Base-by-base conservation (phyloP, 2,329 filamentous ascomycete genomes). In the Penicillium glabrum region DNA sequence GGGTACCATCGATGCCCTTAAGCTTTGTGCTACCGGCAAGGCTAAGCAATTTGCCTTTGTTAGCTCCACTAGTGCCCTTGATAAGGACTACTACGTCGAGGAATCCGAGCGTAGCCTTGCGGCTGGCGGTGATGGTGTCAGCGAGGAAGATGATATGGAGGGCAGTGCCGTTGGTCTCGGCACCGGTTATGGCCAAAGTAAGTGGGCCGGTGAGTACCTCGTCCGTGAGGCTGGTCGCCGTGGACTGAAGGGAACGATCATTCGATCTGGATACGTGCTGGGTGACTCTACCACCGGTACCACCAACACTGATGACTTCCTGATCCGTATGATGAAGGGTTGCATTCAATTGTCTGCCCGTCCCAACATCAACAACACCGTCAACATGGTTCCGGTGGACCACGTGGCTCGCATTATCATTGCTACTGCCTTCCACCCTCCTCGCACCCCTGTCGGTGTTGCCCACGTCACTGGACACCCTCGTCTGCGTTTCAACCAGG, bases 161-260 rank as follows among this genome's bases (percentile, higher is more conserved):
- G 91, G 92, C 52, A 93, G 90, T 67, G 82, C 86, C 39, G 86
- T 80, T 51, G 90, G 90, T 31, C 85, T 97, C 1, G 86, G 86
- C 39, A 96, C 90, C 1, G 93, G 93, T 5, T 97, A 97, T 67
- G 93, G 93, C 3, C 93, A 97, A 73, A 86, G 85, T 62, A 97
- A 98, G 77, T 97, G 92, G 92, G 89, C 85, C 6, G 83, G 84
- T 3, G 86, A 88, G 69, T 84, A 83, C 63, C 81, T 97, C 47
- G 84, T 92, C 23, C 84, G 90, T 24, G 89, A 91, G 72, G 93
- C 93, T 26, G 91, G 92, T 49, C 80, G 80, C 55, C 84, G 90
- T 54, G 93, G 93, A 13, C 83, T 97, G 2, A 79, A 77, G 16
- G 93, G 91, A 16, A 83, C 87, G 23, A 85, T 96, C 43, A 80